These are phyloP conservation scores for Ogataea trehaloabstinens DNA, from an alignment of 805 yeast genomes.

Conservation along the genomic window DNA sequence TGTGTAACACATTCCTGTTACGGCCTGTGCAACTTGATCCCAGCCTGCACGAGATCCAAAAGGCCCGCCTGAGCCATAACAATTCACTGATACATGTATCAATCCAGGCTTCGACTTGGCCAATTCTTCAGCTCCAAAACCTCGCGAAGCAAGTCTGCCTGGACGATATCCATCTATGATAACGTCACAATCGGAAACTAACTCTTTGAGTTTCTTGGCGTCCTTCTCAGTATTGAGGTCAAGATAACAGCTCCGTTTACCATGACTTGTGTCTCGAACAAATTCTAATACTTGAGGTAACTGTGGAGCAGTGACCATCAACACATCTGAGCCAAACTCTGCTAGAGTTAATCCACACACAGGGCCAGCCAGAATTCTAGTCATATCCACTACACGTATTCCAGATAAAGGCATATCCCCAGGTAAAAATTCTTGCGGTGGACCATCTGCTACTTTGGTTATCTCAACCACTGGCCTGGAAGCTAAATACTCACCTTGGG, in stretches of 20 bases:
- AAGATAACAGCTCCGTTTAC: constrained; percentile 1
- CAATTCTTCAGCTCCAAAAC: constrained; percentile 2
- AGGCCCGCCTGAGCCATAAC: constrained; percentile 2
- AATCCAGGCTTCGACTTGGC: neutral
- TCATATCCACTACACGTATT: neutral
- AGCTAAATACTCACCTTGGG: constrained; percentile 2
- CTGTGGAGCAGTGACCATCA: constrained; percentile 2
- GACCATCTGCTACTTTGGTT: neutral
- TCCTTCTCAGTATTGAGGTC: neutral
- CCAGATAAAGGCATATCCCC: constrained; percentile 1
- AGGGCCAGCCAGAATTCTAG: constrained; percentile 2
- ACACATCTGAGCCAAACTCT: constrained; percentile 1
- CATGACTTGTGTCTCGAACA: constrained; percentile 3
- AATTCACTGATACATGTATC: constrained; percentile 2
- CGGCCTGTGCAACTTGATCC: constrained; percentile 4
- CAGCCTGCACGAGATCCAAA: constrained; percentile 2
- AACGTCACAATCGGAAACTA: neutral
- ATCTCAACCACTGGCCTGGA: constrained; percentile 2
- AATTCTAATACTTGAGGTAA: constrained; percentile 1
- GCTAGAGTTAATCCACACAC: constrained; percentile 2
- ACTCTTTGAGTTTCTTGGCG: neutral
- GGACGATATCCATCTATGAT: constrained; percentile 2
- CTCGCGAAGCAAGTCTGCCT: neutral
- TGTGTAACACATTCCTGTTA: constrained; percentile 2
- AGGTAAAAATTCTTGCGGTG: neutral